Conservation (phyloP, 805 yeast species). For the Myxozyma neglecta region DNA sequence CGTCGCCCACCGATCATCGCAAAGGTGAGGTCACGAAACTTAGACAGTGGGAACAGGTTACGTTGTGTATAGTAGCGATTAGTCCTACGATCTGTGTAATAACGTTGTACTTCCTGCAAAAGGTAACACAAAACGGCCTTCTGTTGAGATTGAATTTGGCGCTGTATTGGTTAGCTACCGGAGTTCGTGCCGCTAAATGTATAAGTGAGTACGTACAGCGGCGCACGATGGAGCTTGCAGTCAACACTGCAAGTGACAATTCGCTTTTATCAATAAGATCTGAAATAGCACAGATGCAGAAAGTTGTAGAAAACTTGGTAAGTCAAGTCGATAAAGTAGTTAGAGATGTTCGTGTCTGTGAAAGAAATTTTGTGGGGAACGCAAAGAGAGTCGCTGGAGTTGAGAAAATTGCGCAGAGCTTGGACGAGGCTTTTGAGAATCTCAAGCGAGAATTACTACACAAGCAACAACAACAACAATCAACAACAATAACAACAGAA, state of each 20-base stretch:
- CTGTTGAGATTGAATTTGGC: conserved; percentile 23
- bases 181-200: conserved; percentile 5
- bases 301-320: background rate
- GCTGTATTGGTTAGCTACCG: conserved; percentile 18
- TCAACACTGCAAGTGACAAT: background rate
- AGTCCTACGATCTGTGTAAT: too few species aligned
- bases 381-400: background rate
- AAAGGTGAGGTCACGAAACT: background rate
- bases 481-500: too few species aligned
- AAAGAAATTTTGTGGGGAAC: background rate
- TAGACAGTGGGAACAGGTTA: background rate
- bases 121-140: background rate
- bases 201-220: conserved; percentile 9
- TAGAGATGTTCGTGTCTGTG: background rate
- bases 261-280: background rate
- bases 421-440: too few species aligned
- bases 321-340: background rate
- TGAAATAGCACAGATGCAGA: background rate
- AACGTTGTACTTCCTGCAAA: too few species aligned
- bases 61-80: too few species aligned
- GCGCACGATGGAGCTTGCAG: conserved; percentile 1
- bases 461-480: too few species aligned
- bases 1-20: too few species aligned
- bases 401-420: too few species aligned
- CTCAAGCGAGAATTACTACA: too few species aligned